Base-by-base conservation (phyloP, 768 basidiomycete species). In the Mycena rebaudengoi region DNA sequence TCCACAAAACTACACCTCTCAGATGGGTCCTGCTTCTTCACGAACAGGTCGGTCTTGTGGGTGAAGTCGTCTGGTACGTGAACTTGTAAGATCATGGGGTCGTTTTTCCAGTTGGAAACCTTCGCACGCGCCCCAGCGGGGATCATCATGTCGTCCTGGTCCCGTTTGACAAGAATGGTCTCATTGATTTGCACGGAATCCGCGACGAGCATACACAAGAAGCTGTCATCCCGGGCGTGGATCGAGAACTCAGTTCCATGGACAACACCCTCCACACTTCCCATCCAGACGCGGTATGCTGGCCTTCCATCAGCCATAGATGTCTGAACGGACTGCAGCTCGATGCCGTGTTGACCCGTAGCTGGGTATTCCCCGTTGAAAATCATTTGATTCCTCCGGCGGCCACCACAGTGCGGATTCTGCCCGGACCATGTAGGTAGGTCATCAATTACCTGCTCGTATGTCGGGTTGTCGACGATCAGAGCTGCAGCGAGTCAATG, bases 261-360 rank as follows among this genome's bases (percentile, higher is more conserved):
- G 30, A 57, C 43, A 13, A 57, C 55, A 8, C 55, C 55, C 11
- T 57, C 55, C 26, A 57, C 55, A n/a, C 28, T 46, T 21, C 55
- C 55, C 23, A 35, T 46, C 18, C 23, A 25, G 8, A 57, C 32
- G 1, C 32, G 26, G 18, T 16, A 57, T 20, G n/a, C 11, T 29
- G 20, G 43, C 39, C 30, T 20, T 5, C 7, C 26, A 13, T 49
- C 21, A 16, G 23, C 25, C 28, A 16, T 30, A 5, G 28, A 18
- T 7, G 46, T 13, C 25, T 7, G 10, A 4, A 4, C n/a, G 20
- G 20, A 4, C 7, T 11, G 4, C 32, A 51, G 21, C 33, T 23
- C 13, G 3, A 51, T 2, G 20, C 20, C 32, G 1, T 37, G 41
- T 18, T 30, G 32, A 5, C 43, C 29, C 2, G 43, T 43, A 14